Base-by-base conservation (phyloP, 257 asterid species). In the Penstemon newberryi region DNA sequence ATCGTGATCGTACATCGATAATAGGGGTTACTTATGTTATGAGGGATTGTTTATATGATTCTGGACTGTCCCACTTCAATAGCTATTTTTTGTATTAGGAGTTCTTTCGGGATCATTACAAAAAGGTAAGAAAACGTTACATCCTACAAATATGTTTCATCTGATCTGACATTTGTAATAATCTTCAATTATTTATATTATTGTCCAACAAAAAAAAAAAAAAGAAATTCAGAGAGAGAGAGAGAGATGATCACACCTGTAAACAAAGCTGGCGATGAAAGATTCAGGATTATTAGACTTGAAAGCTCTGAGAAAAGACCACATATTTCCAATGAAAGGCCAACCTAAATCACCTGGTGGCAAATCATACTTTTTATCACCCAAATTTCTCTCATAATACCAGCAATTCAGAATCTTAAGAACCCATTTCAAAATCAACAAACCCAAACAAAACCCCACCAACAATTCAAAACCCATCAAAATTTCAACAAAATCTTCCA, bases 341-440 rank as follows among this genome's bases (percentile, higher is more conserved):
- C 91, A 90, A 0, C 98, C 98, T 12, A 88, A 80, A 78, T 93
- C 98, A 63, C 98, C 97, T 1, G 98, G 98, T 19, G 98, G 98
- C 73, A 93, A 78, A 9, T 77, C 70, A 58, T 71, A 70, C 36
- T 71, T 85, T 56, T 45, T 74, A 49, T 83, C 76, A 6, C 89
- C 89, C 75, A 93, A 79, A 45, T 77, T 80, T 44, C 70, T 36
- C 73, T 90, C 97, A 80, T 70, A 83, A 51, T 33, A 77, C 87
- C 85, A 79, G 40, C 71, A 12, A 71, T 84, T 84, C 46, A 81
- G 63, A 13, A 56, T 68, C 49, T 41, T 53, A 18, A 77, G 37
- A 11, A 69, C 51, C 78, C 74, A 78, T 19, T 47, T 61, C 25
- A 73, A 10, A 3, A 55, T 65, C 67, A 45, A 8, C 2, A 43